A percentile compares a stretch with the other conserved stretches of the same genome.
These are phyloP conservation scores for Inonotus obliquus DNA, from an alignment of 1,284 basidiomycete species.

Conservation along the genomic window DNA sequence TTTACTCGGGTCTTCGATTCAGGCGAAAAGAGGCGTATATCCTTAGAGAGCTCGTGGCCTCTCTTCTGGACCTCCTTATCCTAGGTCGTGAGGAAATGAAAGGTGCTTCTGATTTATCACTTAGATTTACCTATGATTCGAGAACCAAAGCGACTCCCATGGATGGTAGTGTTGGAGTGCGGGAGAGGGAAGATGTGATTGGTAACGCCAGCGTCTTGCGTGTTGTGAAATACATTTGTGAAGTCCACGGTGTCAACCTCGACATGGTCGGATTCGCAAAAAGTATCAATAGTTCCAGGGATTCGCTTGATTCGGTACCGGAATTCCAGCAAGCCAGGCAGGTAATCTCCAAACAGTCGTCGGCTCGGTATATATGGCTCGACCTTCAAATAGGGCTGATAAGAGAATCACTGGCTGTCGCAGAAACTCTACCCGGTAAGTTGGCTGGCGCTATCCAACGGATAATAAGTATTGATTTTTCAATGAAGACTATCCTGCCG, in stretches of 20 bases:
- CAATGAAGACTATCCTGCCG: slow-evolving; percentile 65
- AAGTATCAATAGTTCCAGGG: neutral
- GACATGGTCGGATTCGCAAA: slow-evolving; percentile 45
- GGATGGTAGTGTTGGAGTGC: slow-evolving; percentile 57
- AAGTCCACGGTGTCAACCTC: slow-evolving; percentile 75
- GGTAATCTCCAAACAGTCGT: slow-evolving; percentile 28
- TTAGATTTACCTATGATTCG: slow-evolving; percentile 40
- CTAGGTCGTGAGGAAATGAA: slow-evolving; percentile 69
- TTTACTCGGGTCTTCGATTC: slow-evolving; percentile 78
- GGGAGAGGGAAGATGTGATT: slow-evolving; percentile 64
- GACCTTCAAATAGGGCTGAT: slow-evolving; percentile 89
- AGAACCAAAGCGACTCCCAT: slow-evolving; percentile 40
- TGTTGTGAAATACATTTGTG: slow-evolving; percentile 70
- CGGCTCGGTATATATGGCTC: slow-evolving; percentile 82
- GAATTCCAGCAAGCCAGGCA: neutral
- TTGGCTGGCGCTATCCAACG: slow-evolving; percentile 13
- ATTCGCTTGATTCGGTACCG: neutral
- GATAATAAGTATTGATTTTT: slow-evolving; percentile 18
- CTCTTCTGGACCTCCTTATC: slow-evolving; percentile 75
- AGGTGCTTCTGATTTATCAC: slow-evolving; percentile 27
- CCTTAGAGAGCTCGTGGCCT: slow-evolving; percentile 78
- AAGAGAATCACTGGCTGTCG: slow-evolving; percentile 85
- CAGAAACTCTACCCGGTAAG: slow-evolving; percentile 86
- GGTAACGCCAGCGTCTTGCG: slow-evolving; percentile 77
- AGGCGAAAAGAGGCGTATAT: slow-evolving; percentile 82